Percentiles rank a stretch among this genome's conserved stretches.
phyloP scores from a whole-genome alignment of 352 stramenopile species.

The Pythium insidiosum region DNA sequence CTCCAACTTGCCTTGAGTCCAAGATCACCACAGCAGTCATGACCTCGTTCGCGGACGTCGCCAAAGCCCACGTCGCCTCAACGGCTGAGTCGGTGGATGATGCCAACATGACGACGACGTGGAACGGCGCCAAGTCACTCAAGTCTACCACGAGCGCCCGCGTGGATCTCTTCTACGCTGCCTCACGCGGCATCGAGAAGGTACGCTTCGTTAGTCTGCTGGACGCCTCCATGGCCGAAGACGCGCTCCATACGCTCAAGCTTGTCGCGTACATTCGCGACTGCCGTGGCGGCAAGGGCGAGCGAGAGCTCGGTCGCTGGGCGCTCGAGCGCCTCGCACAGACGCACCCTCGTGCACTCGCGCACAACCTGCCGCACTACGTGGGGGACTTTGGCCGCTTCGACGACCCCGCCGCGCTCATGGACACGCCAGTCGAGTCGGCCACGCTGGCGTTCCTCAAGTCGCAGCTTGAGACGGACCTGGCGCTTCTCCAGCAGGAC shows the following conservation, averaged over 20 bases:
- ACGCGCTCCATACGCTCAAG: slow-evolving; percentile 47
- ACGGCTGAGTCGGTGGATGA: neutral
- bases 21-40: neutral
- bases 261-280: slow-evolving; percentile 41
- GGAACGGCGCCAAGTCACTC: slow-evolving; percentile 31
- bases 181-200: slow-evolving; percentile 22
- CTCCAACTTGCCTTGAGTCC: neutral
- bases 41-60: slow-evolving; percentile 18
- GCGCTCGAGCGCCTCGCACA: slow-evolving; percentile 28
- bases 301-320: slow-evolving; percentile 28
- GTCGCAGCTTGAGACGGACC: slow-evolving; percentile 23
- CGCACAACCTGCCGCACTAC: slow-evolving; percentile 37
- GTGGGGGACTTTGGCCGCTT: slow-evolving; percentile 39
- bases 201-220: slow-evolving; percentile 18
- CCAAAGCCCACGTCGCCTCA: slow-evolving; percentile 15
- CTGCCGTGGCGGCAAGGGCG: slow-evolving; percentile 37
- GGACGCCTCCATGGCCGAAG: slow-evolving; percentile 29
- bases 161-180: slow-evolving; percentile 38
- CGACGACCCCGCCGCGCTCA: slow-evolving; percentile 33
- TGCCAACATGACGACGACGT: too few relatives aligned
- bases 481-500: slow-evolving; percentile 13
- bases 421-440: slow-evolving; percentile 29
- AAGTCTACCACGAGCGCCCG: slow-evolving; percentile 23
- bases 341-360: slow-evolving; percentile 20
- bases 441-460: slow-evolving; percentile 28